phyloP scores from a whole-genome alignment of 2,329 filamentous ascomycete genomes.

The Claviceps maximensis region DNA sequence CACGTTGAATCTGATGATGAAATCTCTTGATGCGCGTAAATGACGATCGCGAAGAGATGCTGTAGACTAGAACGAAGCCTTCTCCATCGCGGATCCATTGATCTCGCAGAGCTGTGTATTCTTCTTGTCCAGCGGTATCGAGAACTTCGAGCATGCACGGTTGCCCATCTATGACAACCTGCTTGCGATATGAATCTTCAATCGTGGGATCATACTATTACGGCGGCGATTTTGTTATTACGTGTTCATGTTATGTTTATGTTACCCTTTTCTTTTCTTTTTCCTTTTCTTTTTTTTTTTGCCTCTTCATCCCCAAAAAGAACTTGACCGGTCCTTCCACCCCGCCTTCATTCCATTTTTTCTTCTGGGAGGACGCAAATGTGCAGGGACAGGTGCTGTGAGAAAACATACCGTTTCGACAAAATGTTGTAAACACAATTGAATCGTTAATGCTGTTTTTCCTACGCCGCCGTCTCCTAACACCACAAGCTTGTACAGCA shows the following conservation, averaged over 20 bases:
- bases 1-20: slow-evolving; percentile 91
- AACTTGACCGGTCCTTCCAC: neutral
- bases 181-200: slow-evolving; percentile 78
- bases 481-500: slow-evolving; percentile 91
- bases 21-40: slow-evolving; percentile 92
- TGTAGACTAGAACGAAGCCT: slow-evolving; percentile 95
- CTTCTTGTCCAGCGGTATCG: slow-evolving; percentile 95
- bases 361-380: neutral
- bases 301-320: neutral
- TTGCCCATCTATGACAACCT: slow-evolving; percentile 85
- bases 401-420: slow-evolving; percentile 64
- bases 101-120: slow-evolving; percentile 91
- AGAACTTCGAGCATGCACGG: slow-evolving; percentile 96
- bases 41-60: slow-evolving; percentile 91
- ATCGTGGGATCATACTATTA: slow-evolving; percentile 71
- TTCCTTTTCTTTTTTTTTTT: neutral
- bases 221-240: slow-evolving; percentile 1
- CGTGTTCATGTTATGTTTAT: neutral
- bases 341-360: neutral
- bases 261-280: neutral
- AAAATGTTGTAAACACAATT: slow-evolving; percentile 96
- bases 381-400: neutral
- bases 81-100: slow-evolving; percentile 98
- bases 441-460: slow-evolving; percentile 88
- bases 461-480: slow-evolving; percentile 87